phyloP scores from a whole-genome alignment of 129 eudicot genomes.

The Ambrosia trifida region DNA sequence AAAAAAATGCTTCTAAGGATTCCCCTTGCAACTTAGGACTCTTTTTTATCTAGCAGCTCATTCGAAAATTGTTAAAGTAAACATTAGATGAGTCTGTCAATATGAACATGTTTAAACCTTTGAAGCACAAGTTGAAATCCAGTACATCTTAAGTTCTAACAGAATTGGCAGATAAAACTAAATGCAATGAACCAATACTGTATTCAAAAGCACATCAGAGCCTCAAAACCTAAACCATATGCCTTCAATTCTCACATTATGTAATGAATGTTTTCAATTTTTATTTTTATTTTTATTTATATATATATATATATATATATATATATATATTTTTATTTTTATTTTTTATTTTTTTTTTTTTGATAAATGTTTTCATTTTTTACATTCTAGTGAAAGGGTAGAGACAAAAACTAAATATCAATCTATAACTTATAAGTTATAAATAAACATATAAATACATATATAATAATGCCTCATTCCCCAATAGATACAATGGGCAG shows the following conservation, averaged over 20 bases:
- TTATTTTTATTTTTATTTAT: no score
- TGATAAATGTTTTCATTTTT: not conserved
- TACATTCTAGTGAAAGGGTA: not conserved
- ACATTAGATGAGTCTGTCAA: not conserved
- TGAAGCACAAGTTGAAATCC: not conserved
- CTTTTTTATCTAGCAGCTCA: conserved; percentile 1
- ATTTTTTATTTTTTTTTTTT: no score
- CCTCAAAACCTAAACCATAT: not conserved
- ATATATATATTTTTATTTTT: no score
- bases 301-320: no score
- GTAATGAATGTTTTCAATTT: not conserved
- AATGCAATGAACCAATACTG: not conserved
- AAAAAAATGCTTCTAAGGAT: no score
- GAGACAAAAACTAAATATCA: not conserved
- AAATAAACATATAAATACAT: not conserved
- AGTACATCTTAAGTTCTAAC: not conserved
- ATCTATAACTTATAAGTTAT: not conserved
- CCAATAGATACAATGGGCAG: not conserved
- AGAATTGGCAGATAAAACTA: not conserved
- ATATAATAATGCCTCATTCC: not conserved
- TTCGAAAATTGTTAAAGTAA: not conserved
- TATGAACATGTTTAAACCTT: not conserved
- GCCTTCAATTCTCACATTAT: conserved; percentile 1
- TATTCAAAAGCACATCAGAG: not conserved
- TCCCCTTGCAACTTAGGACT: not conserved